Conservation (phyloP, 768 basidiomycete species). For the Lactifluus hygrophoroides region DNA sequence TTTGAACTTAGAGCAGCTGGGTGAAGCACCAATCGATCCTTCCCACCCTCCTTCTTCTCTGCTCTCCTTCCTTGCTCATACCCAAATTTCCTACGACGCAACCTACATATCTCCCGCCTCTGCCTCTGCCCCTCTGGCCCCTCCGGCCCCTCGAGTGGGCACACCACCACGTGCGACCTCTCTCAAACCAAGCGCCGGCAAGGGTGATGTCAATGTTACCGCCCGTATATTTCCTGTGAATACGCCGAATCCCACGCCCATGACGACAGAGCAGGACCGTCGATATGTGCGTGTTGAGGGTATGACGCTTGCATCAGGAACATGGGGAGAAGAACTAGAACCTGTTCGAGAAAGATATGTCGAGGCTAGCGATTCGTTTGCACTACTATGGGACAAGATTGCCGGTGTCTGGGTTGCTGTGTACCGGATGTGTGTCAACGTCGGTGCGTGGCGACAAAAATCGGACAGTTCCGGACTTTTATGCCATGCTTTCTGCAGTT, state of each 20-base stretch:
- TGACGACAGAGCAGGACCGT: conserved; percentile 60
- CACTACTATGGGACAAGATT: conserved; percentile 54
- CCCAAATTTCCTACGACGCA: conserved; percentile 75
- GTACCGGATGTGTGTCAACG: conserved; percentile 66
- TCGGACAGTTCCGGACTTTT: background rate
- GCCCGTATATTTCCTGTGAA: conserved; percentile 72
- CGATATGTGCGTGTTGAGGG: conserved; percentile 76
- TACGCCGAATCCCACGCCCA: conserved; percentile 80
- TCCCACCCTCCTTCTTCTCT: conserved; percentile 32
- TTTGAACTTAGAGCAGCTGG: conserved; percentile 26
- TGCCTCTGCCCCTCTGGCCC: conserved; percentile 17
- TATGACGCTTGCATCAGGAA: conserved; percentile 55
- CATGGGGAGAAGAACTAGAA: conserved; percentile 64
- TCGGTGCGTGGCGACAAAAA: conserved; percentile 46
- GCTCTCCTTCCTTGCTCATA: conserved; percentile 53
- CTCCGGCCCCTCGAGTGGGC: conserved; percentile 30
- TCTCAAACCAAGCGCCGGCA: conserved; percentile 25
- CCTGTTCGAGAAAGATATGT: conserved; percentile 22
- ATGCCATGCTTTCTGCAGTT: conserved; percentile 1
- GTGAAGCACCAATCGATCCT: conserved; percentile 26
- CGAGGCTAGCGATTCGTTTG: conserved; percentile 42
- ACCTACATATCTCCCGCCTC: conserved; percentile 59
- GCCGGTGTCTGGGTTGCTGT: conserved; percentile 69
- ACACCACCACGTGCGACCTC: conserved; percentile 45
- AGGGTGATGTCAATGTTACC: conserved; percentile 12